A percentile compares a stretch with the other conserved stretches of the same genome.
Conservation (phyloP, 306 rosid genomes). For the Casuarina glauca region DNA sequence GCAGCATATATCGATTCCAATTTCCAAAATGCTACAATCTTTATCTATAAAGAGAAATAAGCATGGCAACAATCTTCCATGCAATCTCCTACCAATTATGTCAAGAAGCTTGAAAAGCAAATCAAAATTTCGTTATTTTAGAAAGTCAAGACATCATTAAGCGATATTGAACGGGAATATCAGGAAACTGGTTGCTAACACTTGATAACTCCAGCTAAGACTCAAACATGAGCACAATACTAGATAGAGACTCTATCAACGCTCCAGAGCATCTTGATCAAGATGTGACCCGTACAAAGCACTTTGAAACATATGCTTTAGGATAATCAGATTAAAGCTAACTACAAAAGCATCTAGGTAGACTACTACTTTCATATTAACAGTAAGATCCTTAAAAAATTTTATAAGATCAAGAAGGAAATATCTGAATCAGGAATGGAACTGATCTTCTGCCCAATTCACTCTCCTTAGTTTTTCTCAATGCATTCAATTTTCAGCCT, state of each 20-base stretch:
- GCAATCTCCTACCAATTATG: background rate
- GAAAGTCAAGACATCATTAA: background rate
- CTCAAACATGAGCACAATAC: background rate
- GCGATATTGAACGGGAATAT: background rate
- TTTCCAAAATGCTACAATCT: slow-evolving; percentile 14
- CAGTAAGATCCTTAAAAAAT: background rate
- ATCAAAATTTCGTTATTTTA: background rate
- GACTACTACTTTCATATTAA: background rate
- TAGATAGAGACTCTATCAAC: background rate
- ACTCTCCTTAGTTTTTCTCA: background rate
- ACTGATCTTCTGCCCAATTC: too few species aligned
- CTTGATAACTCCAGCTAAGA: background rate
- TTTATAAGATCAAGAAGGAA: background rate
- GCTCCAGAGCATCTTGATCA: background rate
- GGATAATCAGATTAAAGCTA: background rate
- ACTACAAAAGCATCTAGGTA: background rate
- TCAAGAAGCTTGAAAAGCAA: background rate
- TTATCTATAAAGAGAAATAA: background rate
- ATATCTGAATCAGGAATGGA: background rate
- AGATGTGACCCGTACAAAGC: background rate
- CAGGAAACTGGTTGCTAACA: background rate
- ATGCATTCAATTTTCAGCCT: background rate
- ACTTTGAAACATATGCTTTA: background rate
- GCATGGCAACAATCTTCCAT: background rate
- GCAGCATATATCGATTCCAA: slow-evolving; percentile 19